Evolutionary conservation across 441 rosid genomes (phyloP).

Genomic region (Aquilaria agallochum): DNA sequence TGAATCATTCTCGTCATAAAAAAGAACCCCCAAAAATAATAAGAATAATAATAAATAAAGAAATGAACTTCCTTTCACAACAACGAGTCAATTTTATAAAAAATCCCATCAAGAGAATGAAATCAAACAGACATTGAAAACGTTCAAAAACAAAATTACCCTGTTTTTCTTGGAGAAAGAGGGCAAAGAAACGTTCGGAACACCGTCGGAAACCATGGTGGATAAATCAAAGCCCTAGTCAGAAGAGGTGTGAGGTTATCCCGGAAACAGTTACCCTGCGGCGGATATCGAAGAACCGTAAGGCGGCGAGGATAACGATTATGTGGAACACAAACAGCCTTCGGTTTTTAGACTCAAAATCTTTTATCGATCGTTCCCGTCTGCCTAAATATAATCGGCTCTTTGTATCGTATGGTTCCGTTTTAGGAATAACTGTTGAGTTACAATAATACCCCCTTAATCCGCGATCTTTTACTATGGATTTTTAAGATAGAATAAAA

Average conservation of each 20-base stretch:
- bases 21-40: not conserved
- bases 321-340: not conserved
- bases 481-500: no score
- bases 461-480: not conserved
- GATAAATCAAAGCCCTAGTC: not conserved
- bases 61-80: not conserved
- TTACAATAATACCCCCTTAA: slow-evolving; percentile 13
- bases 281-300: slow-evolving; percentile 1
- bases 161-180: slow-evolving; percentile 43
- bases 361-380: not conserved
- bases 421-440: not conserved
- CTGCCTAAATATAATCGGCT: not conserved
- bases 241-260: not conserved
- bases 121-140: not conserved
- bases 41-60: not conserved
- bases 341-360: not conserved
- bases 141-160: slow-evolving; percentile 17
- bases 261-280: not conserved
- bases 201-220: slow-evolving; percentile 40
- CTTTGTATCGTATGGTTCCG: not conserved
- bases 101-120: not conserved
- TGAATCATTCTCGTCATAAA: not conserved
- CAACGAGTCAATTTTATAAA: not conserved
- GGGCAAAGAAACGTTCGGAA: slow-evolving; percentile 31
- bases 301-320: slow-evolving; percentile 1